A percentile compares a stretch with the other conserved stretches of the same genome.
Evolutionary conservation across 345 rosid genomes (phyloP).

Genomic region (Eucalyptus lansdowneana): DNA sequence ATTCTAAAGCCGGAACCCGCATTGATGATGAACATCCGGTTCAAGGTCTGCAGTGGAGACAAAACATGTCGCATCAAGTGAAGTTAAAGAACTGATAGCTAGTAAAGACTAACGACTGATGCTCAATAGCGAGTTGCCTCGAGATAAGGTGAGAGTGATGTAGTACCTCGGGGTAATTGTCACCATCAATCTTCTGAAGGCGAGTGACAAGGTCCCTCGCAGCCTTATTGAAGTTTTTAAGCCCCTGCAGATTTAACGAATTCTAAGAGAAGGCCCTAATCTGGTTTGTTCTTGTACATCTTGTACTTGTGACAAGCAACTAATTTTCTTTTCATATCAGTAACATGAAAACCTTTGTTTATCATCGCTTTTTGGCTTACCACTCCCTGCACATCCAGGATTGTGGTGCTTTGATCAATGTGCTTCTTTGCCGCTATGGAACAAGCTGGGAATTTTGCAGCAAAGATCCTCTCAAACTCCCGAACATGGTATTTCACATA

Average conservation of each 20-base stretch:
- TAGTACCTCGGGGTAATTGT: slow-evolving; percentile 89
- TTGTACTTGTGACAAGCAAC: not conserved
- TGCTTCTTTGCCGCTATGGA: slow-evolving; percentile 82
- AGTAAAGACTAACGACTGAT: not conserved
- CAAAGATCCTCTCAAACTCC: slow-evolving; percentile 88
- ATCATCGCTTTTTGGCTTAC: slow-evolving; percentile 23
- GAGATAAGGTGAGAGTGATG: not conserved
- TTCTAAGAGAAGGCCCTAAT: not conserved
- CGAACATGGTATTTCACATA: slow-evolving; percentile 83
- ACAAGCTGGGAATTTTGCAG: slow-evolving; percentile 75
- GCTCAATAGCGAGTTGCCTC: not conserved
- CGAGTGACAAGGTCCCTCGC: slow-evolving; percentile 82
- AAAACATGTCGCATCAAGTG: not conserved
- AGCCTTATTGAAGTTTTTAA: slow-evolving; percentile 77
- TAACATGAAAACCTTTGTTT: not conserved
- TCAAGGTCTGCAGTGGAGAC: slow-evolving; percentile 50
- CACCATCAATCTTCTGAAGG: slow-evolving; percentile 84
- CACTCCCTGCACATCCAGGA: slow-evolving; percentile 99
- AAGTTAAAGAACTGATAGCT: not conserved
- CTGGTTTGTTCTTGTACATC: not conserved
- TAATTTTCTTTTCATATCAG: not conserved
- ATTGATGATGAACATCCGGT: slow-evolving; percentile 96
- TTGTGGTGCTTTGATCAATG: slow-evolving; percentile 91
- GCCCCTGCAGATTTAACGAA: slow-evolving; percentile 37
- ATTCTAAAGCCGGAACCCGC: slow-evolving; percentile 99